These are phyloP conservation scores for Hylodesmum podocarpum DNA, from an alignment of 306 rosid genomes.

Conservation along the genomic window DNA sequence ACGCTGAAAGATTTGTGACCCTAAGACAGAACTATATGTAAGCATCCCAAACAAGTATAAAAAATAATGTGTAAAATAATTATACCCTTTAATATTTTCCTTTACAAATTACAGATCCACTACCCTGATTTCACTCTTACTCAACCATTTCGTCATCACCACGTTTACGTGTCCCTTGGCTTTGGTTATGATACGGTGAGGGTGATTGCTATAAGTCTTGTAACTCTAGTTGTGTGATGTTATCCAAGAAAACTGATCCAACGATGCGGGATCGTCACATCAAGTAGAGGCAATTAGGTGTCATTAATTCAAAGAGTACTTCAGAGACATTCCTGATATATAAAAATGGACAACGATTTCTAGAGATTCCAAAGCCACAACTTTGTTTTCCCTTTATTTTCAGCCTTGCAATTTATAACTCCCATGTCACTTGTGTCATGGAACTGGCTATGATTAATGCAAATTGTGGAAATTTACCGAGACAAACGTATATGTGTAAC, in stretches of 20 bases:
- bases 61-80: constrained; percentile 24
- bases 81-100: constrained; percentile 34
- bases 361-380: constrained; percentile 17
- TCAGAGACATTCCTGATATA: neutral
- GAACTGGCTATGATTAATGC: constrained; percentile 4
- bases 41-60: constrained; percentile 28
- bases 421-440: neutral
- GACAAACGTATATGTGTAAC: neutral
- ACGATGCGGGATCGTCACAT: neutral
- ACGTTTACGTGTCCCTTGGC: constrained; percentile 58
- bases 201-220: neutral
- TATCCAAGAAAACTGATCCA: constrained; percentile 22
- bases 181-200: constrained; percentile 15
- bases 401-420: neutral
- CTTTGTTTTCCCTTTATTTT: neutral
- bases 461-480: neutral
- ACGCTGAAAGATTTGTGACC: constrained; percentile 48
- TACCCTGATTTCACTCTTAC: constrained; percentile 70
- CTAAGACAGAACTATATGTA: constrained; percentile 35
- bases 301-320: neutral
- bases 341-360: constrained; percentile 10
- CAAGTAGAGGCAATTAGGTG: neutral
- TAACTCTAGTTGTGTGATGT: neutral
- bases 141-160: constrained; percentile 79
- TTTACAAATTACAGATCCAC: constrained; percentile 31